Base-by-base conservation (phyloP, 2,329 filamentous ascomycete species). In the Epichloe aotearoae region DNA sequence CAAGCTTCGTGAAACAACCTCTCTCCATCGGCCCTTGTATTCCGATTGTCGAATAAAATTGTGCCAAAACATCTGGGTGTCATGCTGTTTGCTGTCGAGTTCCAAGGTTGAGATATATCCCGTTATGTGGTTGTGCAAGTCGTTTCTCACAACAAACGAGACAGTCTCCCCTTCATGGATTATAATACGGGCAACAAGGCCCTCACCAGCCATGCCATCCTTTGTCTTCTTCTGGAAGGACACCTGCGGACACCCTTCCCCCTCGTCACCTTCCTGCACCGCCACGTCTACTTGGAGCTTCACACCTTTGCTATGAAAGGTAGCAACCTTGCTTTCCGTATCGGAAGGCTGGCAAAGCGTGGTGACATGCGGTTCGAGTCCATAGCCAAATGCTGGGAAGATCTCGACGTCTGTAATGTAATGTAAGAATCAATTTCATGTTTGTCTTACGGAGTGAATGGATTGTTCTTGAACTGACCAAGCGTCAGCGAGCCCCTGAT, bases 381-480 rank as follows among this genome's bases (percentile, higher is more conserved):
- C 84, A 61, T 88, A 89, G 56, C 82, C 78, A 61, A 87, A 85
- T 1, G 82, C 79, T 1, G 85, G 85, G 56, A 87, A 87, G 12
- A 88, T 70, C 56, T 88, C 82, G 8, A 88, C 70, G 45, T 85
- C 78, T 74, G 52, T 7, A 50, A 36, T 43, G 23, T 23, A 19
- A 36, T 42, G 30, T 19, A 30, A 30, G 20, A 36, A 20, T 49
- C 17, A 49, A n/a, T 19, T 20, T 2, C 19, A 15, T 5, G 38
- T 42, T 42, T 19, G 12, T 42, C 40, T 20, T 20, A 14, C 40
- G 19, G 5, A 23, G 14, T 15, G 5, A 14, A 12, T 5, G 15
- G 5, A 15, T 26, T 20, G 11, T 30, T 10, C 34, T 15, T 7
- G n/a, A 15, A 39, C 47, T 46, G 57, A 79, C 76, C 75, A 23